A percentile compares a stretch with the other conserved stretches of the same genome.
These are phyloP conservation scores for Irpex lacteus DNA, from an alignment of 1,284 basidiomycete species.

Conservation along the genomic window DNA sequence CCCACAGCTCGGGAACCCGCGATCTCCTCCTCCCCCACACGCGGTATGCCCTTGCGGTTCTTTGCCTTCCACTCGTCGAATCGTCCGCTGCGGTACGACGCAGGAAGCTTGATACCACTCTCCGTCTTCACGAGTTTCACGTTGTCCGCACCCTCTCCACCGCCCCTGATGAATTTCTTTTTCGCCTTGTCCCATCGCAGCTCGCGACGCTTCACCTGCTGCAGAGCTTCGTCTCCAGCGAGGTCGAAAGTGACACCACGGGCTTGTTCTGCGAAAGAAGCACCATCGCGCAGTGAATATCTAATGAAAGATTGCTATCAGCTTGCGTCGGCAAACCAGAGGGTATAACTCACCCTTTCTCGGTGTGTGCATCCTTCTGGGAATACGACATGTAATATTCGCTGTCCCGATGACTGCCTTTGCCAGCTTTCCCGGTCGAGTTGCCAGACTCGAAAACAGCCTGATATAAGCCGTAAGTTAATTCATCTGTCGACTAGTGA, in stretches of 20 bases:
- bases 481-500: too few relatives aligned
- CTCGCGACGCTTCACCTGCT: slow-evolving; percentile 64
- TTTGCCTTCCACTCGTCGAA: slow-evolving; percentile 96
- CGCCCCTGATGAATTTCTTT: slow-evolving; percentile 90
- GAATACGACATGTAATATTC: slow-evolving; percentile 92
- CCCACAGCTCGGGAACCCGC: slow-evolving; percentile 35
- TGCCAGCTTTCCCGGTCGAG: slow-evolving; percentile 41
- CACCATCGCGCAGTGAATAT: slow-evolving; percentile 84
- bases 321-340: neutral
- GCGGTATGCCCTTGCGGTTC: slow-evolving; percentile 68
- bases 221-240: slow-evolving; percentile 72
- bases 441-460: slow-evolving; percentile 68
- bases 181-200: slow-evolving; percentile 94
- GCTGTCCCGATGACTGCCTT: slow-evolving; percentile 67
- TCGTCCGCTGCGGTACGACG: slow-evolving; percentile 88
- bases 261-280: slow-evolving; percentile 86
- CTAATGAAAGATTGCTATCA: slow-evolving; percentile 36
- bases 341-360: slow-evolving; percentile 71
- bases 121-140: slow-evolving; percentile 94
- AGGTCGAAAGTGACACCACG: slow-evolving; percentile 82
- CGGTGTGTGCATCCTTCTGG: slow-evolving; percentile 81
- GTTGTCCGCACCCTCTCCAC: slow-evolving; percentile 87
- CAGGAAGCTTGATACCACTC: slow-evolving; percentile 90
- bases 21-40: slow-evolving; percentile 77
- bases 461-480: slow-evolving; percentile 35